Evolutionary conservation across 345 rosid species (phyloP), one percentile per base, ranked within the genome.

Genomic region (Salix caprea): DNA sequence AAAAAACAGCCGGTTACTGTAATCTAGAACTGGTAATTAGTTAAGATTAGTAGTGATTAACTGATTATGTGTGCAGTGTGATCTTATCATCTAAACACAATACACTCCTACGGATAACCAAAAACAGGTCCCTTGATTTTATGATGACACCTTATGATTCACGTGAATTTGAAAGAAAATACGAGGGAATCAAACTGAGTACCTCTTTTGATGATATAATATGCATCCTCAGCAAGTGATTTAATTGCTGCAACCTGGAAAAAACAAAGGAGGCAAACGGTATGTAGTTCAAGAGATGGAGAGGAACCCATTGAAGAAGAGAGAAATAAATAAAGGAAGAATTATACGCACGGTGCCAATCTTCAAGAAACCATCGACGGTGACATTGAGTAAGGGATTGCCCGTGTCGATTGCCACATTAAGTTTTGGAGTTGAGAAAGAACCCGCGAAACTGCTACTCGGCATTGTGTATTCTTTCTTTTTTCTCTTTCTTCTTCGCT

Each of bases 281-380:
- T 42, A n/a, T 65, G 37, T 18, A 16, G 34, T 46, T 46, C 7
- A 54, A 36, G 18, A 58, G 9, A 39, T 30, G 19, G 48, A 32
- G 14, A 24, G 24, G 16, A 39, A 9, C 15, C 4, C 32, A 54
- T 19, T 42, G 23, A 50, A 40, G 4, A 65, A 6, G 30, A 21
- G 54, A 23, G 16, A 19, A 5, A 61, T 11, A 34, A 1, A 42
- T 23, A 56, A 12, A 61, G n/a, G 32, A 24, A 10, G 18, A 61
- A 48, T n/a, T 40, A 76, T 5, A 21, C 6, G 54, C 87, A 94
- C 97, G 70, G 91, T 79, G 85, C 91, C 98, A 73, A 89, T 90
- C 93, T 94, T 94, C 85, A 94, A 85, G 84, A 91, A 92, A 7
- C 92, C 97, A 82, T 92, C 97, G 46, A 88, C 85, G 58, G 92